These are phyloP conservation scores for Aureococcus anophagefferens DNA, from an alignment of 108 stramenopile species.

Conservation along the genomic window DNA sequence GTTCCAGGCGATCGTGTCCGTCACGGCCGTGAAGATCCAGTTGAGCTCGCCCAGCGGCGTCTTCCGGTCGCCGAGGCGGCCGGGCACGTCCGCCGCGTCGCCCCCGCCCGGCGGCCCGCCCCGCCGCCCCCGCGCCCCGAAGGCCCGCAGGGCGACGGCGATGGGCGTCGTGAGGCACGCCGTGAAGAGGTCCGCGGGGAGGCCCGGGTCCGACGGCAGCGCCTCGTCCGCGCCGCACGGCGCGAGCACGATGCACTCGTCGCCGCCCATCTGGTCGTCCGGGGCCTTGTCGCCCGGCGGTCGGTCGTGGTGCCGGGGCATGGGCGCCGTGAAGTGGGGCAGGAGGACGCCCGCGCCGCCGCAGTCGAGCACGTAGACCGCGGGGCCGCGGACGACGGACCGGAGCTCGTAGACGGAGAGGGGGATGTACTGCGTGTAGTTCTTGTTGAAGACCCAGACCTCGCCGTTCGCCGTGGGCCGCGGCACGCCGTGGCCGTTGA, in stretches of 20 bases:
- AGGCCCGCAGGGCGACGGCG: slow-evolving; percentile 88
- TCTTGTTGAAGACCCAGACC: slow-evolving; percentile 86
- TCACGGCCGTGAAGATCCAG: slow-evolving; percentile 98
- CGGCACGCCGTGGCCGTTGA: slow-evolving; percentile 98
- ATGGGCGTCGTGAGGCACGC: slow-evolving; percentile 96
- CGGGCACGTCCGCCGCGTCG: slow-evolving; percentile 53
- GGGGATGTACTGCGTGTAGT: slow-evolving; percentile 96
- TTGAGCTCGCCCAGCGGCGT: slow-evolving; percentile 79
- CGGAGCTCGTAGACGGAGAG: slow-evolving; percentile 72
- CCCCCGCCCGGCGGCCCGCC: not conserved
- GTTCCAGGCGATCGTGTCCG: slow-evolving; percentile 99
- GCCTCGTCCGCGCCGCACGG: slow-evolving; percentile 78
- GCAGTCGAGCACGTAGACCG: slow-evolving; percentile 86
- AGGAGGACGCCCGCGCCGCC: slow-evolving; percentile 77
- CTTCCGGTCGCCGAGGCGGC: slow-evolving; percentile 75
- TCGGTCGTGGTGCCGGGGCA: slow-evolving; percentile 15
- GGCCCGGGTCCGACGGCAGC: slow-evolving; percentile 83
- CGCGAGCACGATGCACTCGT: slow-evolving; percentile 87
- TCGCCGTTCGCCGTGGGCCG: slow-evolving; percentile 88
- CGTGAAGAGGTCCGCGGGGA: slow-evolving; percentile 97
- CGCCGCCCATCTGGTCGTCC: slow-evolving; percentile 6
- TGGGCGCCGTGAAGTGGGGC: slow-evolving; percentile 59
- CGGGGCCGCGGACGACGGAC: slow-evolving; percentile 78
- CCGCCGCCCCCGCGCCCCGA: slow-evolving; percentile 40
- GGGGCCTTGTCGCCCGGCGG: slow-evolving; percentile 1